These are phyloP conservation scores for Aureobasidium sp. DNA, from an alignment of 2,329 filamentous ascomycete genomes.

Conservation along the genomic window DNA sequence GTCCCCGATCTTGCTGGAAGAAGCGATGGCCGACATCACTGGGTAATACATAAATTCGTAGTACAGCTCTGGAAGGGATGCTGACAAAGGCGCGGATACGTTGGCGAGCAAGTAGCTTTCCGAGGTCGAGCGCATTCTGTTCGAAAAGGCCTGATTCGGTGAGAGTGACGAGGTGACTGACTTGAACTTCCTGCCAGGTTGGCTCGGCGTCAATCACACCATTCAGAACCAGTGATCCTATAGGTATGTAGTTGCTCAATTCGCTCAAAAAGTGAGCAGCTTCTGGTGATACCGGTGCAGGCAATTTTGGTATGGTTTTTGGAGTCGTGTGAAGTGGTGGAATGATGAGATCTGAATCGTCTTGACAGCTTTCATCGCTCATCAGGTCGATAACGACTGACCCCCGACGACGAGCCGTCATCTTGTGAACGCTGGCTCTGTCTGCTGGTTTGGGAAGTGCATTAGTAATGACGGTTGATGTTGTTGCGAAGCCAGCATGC, in stretches of 20 bases:
- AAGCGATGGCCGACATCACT: conserved; percentile 54
- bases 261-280: conserved; percentile 15
- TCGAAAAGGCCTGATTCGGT: neutral
- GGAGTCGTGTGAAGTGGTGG: neutral
- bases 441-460: neutral
- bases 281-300: neutral
- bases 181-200: conserved; percentile 10
- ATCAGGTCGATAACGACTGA: neutral
- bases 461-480: neutral
- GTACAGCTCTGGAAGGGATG: conserved; percentile 15
- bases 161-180: neutral
- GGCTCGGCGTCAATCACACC: neutral
- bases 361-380: neutral
- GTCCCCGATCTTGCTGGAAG: conserved; percentile 44
- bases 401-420: neutral
- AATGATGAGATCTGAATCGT: neutral
- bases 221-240: conserved; percentile 21
- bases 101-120: conserved; percentile 18
- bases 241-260: conserved; percentile 22
- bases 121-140: neutral
- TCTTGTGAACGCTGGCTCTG: neutral
- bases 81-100: conserved; percentile 21
- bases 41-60: conserved; percentile 58
- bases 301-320: neutral
- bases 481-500: neutral